Evolutionary conservation across 352 stramenopile species (phyloP).

Genomic region (Aphanomyces cochlioides): DNA sequence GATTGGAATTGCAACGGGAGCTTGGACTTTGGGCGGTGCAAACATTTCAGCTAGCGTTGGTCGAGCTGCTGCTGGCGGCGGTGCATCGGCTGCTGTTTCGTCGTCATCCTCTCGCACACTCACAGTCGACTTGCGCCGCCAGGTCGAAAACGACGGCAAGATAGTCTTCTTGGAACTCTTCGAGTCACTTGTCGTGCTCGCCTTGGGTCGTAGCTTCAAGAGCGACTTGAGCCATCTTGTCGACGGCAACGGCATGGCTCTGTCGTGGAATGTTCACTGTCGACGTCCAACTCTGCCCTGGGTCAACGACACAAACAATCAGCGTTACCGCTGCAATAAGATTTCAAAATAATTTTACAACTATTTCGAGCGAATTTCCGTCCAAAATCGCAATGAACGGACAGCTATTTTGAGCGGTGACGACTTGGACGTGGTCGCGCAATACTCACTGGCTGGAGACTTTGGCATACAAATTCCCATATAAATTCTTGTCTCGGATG

Average conservation of each 20-base stretch:
- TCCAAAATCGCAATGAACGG: no score
- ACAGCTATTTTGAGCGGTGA: no score
- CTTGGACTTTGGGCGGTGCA: background rate
- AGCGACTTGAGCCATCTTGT: background rate
- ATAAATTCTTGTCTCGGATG: no score
- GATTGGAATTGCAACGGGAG: slow-evolving; percentile 14
- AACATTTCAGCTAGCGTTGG: background rate
- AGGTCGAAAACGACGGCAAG: background rate
- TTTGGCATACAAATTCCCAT: no score
- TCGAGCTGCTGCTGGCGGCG: background rate
- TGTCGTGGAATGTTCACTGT: background rate
- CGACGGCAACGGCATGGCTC: background rate
- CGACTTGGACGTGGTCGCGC: no score
- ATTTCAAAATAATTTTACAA: no score
- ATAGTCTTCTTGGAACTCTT: background rate
- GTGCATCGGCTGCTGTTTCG: background rate
- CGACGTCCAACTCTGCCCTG: no score
- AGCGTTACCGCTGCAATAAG: background rate
- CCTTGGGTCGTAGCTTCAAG: background rate
- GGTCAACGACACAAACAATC: background rate
- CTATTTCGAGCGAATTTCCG: no score
- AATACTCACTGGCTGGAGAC: no score
- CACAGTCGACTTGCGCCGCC: slow-evolving; percentile 14
- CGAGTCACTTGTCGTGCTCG: background rate
- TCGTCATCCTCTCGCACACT: slow-evolving; percentile 8